Base-by-base conservation (phyloP, 2,329 filamentous ascomycete species). In the Colletotrichum spaethianum region DNA sequence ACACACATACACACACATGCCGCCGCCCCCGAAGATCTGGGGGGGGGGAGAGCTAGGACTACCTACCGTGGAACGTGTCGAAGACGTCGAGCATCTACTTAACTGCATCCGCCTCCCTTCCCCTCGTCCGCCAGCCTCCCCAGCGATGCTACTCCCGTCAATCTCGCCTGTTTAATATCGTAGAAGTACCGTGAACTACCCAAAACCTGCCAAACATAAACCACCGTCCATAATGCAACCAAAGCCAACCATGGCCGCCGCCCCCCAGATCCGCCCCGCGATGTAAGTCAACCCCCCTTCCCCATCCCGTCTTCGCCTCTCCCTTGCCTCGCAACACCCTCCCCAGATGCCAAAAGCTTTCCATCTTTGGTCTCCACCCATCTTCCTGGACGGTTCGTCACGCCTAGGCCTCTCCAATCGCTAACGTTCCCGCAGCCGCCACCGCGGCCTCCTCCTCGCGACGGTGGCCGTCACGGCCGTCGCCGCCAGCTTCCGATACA, bases 361-460 rank as follows among this genome's bases (percentile, higher is more conserved):
- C 11, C 31, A 63, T 12, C n/a, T 6, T 28, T 14, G 2, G 33
- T 8, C 7, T 16, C 46, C 5, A 7, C 20, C 14, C 11, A 26
- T 31, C 48, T 28, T n/a, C 23, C 20, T 12, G 20, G 9, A 48
- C 44, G 11, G 20, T 11, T 14, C 8, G 44, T 9, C 23, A 12
- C 28, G 31, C 23, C 1, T 6, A 20, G 20, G 3, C 18, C 7
- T 3, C n/a, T n/a, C 61, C 26, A 5, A 16, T 31, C 31, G 23
- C 40, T 70, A 20, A 70, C 42, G 3, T 1, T 1, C 26, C 44
- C 42, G 28, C 59, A 83, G 84, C 56, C 84, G 83, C 68, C 81
- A 81, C 73, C 84, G 80, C 26, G 79, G 79, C 61, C 75, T 85
- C 33, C 75, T 83, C 40, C 61, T 81, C 74, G 73, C 83, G 69